These are phyloP conservation scores for Dictyostelium brefeldianum DNA, from an alignment of 78 protist species.

Conservation along the genomic window DNA sequence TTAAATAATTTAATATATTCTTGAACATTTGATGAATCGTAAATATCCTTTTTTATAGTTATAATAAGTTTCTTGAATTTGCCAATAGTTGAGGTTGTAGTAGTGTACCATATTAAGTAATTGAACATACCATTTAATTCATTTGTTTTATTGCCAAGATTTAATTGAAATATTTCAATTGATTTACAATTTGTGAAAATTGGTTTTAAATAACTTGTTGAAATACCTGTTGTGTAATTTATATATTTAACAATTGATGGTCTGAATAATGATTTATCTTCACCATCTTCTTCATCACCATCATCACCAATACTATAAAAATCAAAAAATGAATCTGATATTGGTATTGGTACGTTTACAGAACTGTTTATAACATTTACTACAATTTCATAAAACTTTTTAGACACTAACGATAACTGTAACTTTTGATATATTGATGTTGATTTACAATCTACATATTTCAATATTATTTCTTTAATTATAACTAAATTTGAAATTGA, in stretches of 20 bases:
- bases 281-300: too few relatives aligned
- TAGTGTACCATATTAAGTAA: too few relatives aligned
- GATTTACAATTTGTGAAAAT: too few relatives aligned
- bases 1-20: too few relatives aligned
- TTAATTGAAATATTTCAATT: too few relatives aligned
- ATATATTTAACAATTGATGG: neutral
- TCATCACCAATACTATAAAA: too few relatives aligned
- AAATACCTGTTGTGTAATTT: neutral
- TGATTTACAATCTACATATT: constrained; percentile 2
- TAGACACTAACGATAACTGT: neutral
- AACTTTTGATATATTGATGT: neutral
- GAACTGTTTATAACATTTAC: neutral
- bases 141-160: too few relatives aligned
- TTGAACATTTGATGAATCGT: too few relatives aligned
- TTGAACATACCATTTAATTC: too few relatives aligned
- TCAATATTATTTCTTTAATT: neutral
- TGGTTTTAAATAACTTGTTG: neutral
- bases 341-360: neutral
- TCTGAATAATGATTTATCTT: neutral
- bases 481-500: neutral
- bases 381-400: neutral
- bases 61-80: too few relatives aligned
- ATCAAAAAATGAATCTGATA: neutral
- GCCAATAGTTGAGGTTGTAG: too few relatives aligned
- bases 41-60: too few relatives aligned